Evolutionary conservation across 768 basidiomycete genomes (phyloP).

Genomic region (Rubroboletus satanas): DNA sequence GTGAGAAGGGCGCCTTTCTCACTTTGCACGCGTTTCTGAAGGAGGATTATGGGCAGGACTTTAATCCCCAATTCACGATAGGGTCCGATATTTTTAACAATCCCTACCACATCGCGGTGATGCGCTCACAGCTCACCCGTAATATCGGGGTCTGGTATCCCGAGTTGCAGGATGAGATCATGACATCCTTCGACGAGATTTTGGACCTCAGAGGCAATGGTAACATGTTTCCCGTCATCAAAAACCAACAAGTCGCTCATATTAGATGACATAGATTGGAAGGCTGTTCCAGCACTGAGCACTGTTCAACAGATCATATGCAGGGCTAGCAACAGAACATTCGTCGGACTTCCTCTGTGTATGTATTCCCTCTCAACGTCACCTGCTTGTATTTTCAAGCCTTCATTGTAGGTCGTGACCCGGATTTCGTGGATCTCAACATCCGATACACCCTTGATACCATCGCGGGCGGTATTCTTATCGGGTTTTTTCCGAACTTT

Average conservation of each 20-base stretch:
- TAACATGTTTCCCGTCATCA: not conserved
- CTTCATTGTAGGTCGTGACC: slow-evolving; percentile 33
- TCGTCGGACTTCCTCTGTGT: slow-evolving; percentile 51
- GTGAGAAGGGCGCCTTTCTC: slow-evolving; percentile 17
- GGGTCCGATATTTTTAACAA: slow-evolving; percentile 27
- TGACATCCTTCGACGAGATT: slow-evolving; percentile 35
- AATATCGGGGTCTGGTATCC: slow-evolving; percentile 37
- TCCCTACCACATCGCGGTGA: slow-evolving; percentile 26
- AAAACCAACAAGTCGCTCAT: not conserved
- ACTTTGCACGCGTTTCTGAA: not conserved
- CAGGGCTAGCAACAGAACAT: slow-evolving; percentile 41
- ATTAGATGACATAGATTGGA: slow-evolving; percentile 37
- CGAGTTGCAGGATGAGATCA: slow-evolving; percentile 43
- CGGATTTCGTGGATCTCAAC: slow-evolving; percentile 30
- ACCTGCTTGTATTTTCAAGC: not conserved
- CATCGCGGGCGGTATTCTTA: slow-evolving; percentile 9
- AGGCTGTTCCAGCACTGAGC: slow-evolving; percentile 24
- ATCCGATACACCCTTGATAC: slow-evolving; percentile 31
- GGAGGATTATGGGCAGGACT: slow-evolving; percentile 21
- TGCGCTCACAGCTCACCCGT: slow-evolving; percentile 33
- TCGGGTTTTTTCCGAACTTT: slow-evolving; percentile 32
- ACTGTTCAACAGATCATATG: slow-evolving; percentile 35
- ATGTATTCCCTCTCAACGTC: not conserved
- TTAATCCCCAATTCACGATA: slow-evolving; percentile 37
- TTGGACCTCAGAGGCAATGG: slow-evolving; percentile 23